A percentile compares a stretch with the other conserved stretches of the same genome.
These are phyloP conservation scores for Pneumocystis wakefieldiae DNA, from an alignment of 1,139 yeast species.

Conservation along the genomic window DNA sequence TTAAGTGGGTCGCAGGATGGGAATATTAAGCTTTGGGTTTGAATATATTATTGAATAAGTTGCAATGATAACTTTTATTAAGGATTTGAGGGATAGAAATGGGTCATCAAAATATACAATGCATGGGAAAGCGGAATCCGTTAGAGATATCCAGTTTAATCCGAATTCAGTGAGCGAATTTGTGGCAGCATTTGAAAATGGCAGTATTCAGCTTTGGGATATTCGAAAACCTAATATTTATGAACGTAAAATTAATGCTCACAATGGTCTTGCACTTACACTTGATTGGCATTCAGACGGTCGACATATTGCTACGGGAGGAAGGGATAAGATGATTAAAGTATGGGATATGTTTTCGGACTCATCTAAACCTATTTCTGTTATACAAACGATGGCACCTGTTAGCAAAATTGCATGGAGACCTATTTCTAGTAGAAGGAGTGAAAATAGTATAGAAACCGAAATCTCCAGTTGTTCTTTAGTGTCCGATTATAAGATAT, in stretches of 20 bases:
- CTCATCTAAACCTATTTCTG: conserved; percentile 47
- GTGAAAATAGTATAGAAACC: conserved; percentile 15
- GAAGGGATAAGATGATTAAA: conserved; percentile 73
- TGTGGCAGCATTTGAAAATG: conserved; percentile 78
- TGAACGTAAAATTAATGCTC: conserved; percentile 72
- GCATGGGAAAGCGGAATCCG: conserved; percentile 35
- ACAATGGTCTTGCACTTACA: conserved; percentile 79
- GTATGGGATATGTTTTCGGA: conserved; percentile 52
- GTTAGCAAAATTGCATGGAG: conserved; percentile 61
- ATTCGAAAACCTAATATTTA: conserved; percentile 34
- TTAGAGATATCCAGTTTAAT: conserved; percentile 29
- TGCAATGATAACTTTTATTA: conserved; percentile 30
- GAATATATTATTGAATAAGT: conserved; percentile 33
- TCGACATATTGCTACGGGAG: conserved; percentile 80
- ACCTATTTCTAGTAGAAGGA: conserved; percentile 18
- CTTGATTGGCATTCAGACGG: conserved; percentile 76
- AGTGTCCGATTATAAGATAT: conserved; percentile 53
- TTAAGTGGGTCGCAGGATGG: conserved; percentile 91
- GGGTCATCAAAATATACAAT: conserved; percentile 23
- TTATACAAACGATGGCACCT: conserved; percentile 62
- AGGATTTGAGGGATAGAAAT: conserved; percentile 14
- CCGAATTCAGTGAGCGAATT: conserved; percentile 33
- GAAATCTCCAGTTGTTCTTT: conserved; percentile 66
- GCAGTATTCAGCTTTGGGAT: conserved; percentile 76
- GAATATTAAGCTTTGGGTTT: conserved; percentile 72